Evolutionary conservation across 208 protist species (phyloP).

Genomic region (Strigomonas oncopelti): DNA sequence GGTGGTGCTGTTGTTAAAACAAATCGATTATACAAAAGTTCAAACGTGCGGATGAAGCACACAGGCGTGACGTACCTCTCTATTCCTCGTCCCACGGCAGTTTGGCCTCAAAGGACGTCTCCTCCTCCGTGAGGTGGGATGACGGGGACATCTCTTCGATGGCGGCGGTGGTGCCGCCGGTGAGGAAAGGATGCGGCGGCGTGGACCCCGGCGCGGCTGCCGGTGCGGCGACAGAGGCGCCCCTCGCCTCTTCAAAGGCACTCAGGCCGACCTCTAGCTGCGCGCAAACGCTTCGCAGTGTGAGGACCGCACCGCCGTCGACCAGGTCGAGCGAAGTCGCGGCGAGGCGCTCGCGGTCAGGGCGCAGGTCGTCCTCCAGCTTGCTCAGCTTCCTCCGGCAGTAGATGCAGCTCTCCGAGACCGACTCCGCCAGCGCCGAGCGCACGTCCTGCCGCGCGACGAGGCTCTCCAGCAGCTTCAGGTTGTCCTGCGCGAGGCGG

Average conservation of each 20-base stretch:
- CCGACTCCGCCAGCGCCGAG: conserved; percentile 46
- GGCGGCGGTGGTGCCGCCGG: background rate
- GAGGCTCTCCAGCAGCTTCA: conserved; percentile 53
- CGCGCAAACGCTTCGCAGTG: background rate
- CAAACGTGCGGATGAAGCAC: too few species aligned
- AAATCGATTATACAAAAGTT: too few species aligned
- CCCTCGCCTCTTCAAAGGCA: conserved; percentile 26
- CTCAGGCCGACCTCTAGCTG: conserved; percentile 24
- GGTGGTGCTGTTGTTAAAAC: too few species aligned
- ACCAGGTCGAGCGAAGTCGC: conserved; percentile 35
- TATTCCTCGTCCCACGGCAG: conserved; percentile 44
- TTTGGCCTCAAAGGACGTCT: conserved; percentile 33
- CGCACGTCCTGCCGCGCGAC: conserved; percentile 40
- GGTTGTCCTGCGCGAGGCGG: conserved; percentile 41
- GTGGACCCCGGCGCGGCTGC: background rate
- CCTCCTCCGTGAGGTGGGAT: conserved; percentile 10
- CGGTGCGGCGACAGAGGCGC: conserved; percentile 15
- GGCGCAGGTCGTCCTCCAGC: conserved; percentile 30
- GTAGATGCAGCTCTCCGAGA: conserved; percentile 69
- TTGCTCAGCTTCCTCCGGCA: conserved; percentile 59
- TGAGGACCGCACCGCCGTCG: conserved; percentile 6
- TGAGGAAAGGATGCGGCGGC: background rate
- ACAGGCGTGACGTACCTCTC: too few species aligned
- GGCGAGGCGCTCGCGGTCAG: conserved; percentile 22
- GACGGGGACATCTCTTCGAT: background rate